phyloP scores from a whole-genome alignment of 257 asterid species.

The Capsicum chinense region DNA sequence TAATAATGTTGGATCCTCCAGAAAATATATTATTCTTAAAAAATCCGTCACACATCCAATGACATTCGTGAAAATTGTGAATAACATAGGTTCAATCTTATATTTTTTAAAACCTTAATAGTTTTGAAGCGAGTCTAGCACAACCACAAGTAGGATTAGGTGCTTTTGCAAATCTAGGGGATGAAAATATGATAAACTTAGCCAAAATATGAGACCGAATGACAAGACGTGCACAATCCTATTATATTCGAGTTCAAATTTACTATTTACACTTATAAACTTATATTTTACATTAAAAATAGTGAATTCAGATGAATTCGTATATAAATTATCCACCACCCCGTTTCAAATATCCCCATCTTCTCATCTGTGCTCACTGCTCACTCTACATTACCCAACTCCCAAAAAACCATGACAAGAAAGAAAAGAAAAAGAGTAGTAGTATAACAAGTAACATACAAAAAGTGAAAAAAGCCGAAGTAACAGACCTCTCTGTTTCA shows the following conservation, averaged over 20 bases:
- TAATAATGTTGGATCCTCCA: too few species aligned
- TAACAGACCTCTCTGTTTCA: conserved; percentile 27
- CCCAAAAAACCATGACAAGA: conserved; percentile 20
- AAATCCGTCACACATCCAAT: too few species aligned
- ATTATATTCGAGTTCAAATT: neutral
- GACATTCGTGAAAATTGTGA: too few species aligned
- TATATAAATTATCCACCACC: neutral
- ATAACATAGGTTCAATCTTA: too few species aligned
- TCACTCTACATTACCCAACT: conserved; percentile 14
- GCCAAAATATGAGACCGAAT: neutral
- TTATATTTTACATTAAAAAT: neutral
- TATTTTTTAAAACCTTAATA: too few species aligned
- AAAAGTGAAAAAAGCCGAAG: conserved; percentile 26
- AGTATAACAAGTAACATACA: neutral
- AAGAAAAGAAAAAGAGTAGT: neutral
- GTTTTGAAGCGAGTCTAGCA: too few species aligned
- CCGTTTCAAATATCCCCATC: neutral
- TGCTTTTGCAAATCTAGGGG: neutral
- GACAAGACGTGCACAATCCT: neutral
- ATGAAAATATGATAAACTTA: neutral
- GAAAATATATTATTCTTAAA: too few species aligned
- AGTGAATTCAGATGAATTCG: neutral
- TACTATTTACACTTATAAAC: neutral
- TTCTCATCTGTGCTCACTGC: neutral
- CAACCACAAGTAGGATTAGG: too few species aligned